Base-by-base conservation (phyloP, 148 eudicot species). In the Vaccinium corymbosum region DNA sequence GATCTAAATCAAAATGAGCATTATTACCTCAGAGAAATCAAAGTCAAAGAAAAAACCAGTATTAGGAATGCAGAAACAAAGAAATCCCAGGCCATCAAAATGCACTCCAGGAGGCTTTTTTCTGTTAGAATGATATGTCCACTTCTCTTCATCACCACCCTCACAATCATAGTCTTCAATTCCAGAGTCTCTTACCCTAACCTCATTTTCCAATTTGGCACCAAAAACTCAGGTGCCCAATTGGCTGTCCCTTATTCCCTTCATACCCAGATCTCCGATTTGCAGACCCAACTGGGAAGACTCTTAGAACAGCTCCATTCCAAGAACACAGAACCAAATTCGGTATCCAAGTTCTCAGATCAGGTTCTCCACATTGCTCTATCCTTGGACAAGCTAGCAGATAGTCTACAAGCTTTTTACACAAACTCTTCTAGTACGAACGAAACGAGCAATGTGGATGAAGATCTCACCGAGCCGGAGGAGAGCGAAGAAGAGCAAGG, bases 351-450 rank as follows among this genome's bases (percentile, higher is more conserved):
- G 10, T 85, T 82, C 20, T 85, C 87, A 32, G 82, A 85, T 70
- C 85, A 85, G 56, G 71, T 82, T 82, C 78, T 85, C 20, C 27
- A 29, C 50, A 82, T 85, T 27, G 85, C 82, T 55, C 2, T 85
- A n/a, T 85, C 84, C 42, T 29, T 85, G 16, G 85, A 82, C 76
- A 85, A 68, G 73, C 85, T 85, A 32, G 81, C 78, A 53, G 68
- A 82, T 66, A 70, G 59, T 62, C 84, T 85, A 46, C 79, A 78
- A 15, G 78, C 52, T 27, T 78, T 81, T 4, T 82, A 68, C 50
- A 13, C 5, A 55, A 78, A 78, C 42, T 10, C 84, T 82, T 16
- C 78, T 64, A 42, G 35, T 55, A 27, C 42, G 8, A 78, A 85
- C 1, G 78, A 85, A 64, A 77, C 71, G 25, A 85, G 85, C 82